Conservation (phyloP, 2,329 filamentous ascomycete species). For the Ophioceras dolichostomum region DNA sequence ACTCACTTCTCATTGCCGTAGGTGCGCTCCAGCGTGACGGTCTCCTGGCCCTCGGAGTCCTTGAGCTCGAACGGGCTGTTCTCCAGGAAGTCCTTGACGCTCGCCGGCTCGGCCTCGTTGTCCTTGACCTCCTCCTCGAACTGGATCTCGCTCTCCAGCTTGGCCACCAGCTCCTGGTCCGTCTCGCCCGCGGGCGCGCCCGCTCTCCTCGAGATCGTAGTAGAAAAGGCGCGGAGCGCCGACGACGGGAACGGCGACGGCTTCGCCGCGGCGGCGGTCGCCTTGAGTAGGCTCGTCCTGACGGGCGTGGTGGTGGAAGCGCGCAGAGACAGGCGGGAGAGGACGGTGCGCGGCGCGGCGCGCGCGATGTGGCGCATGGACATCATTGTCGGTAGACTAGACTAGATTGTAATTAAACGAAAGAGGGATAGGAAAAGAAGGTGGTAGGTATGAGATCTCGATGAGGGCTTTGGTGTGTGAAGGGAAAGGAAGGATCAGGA, state of each 20-base stretch:
- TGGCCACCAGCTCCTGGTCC: constrained; percentile 71
- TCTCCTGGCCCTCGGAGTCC: constrained; percentile 75
- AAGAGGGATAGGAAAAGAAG: background rate
- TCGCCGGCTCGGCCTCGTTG: constrained; percentile 57
- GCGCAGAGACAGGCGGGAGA: constrained; percentile 43
- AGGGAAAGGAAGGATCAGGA: no score
- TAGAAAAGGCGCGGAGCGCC: constrained; percentile 42
- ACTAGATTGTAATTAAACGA: constrained; percentile 3
- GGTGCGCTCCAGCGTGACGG: constrained; percentile 70
- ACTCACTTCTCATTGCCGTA: constrained; percentile 81
- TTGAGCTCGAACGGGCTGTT: constrained; percentile 74
- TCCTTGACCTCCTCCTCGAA: constrained; percentile 75
- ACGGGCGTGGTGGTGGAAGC: constrained; percentile 27
- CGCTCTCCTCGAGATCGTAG: constrained; percentile 28
- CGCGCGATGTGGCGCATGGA: constrained; percentile 55
- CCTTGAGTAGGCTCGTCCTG: constrained; percentile 34
- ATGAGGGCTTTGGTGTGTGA: no score
- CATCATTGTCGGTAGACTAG: constrained; percentile 43
- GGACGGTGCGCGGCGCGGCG: constrained; percentile 51
- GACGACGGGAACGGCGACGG: no score
- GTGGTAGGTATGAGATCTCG: background rate
- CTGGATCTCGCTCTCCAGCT: constrained; percentile 73
- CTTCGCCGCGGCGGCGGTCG: constrained; percentile 24
- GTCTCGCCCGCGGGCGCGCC: constrained; percentile 27
- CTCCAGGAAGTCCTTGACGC: constrained; percentile 78